Evolutionary conservation across 306 rosid species (phyloP).

Genomic region (Macrotyloma uniflorum): DNA sequence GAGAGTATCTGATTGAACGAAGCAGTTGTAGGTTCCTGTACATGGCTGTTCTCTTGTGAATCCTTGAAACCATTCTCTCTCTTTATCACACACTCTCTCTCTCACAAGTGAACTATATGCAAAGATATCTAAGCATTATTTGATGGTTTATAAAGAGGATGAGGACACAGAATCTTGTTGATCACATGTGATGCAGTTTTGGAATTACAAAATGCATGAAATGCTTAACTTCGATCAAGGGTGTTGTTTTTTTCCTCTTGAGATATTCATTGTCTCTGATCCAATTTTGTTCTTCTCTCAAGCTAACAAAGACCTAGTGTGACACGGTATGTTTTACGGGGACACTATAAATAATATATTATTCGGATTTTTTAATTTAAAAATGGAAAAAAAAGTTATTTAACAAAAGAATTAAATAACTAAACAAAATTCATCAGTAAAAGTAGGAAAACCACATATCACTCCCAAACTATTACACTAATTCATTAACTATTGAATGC

Average conservation of each 20-base stretch:
- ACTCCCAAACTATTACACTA: no score
- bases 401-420: not conserved
- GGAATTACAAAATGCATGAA: constrained; percentile 41
- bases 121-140: constrained; percentile 31
- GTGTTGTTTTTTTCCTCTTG: constrained; percentile 33
- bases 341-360: not conserved
- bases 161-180: constrained; percentile 50
- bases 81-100: not conserved
- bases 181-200: constrained; percentile 56
- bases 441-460: not conserved
- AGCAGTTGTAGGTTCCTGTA: constrained; percentile 59
- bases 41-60: constrained; percentile 53
- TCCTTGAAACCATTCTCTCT: constrained; percentile 59
- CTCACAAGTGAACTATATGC: constrained; percentile 34
- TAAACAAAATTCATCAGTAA: not conserved
- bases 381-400: not conserved
- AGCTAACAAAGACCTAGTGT: constrained; percentile 29
- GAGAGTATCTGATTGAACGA: constrained; percentile 57
- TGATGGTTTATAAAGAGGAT: constrained; percentile 45
- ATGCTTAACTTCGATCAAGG: constrained; percentile 41
- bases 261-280: constrained; percentile 30
- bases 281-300: constrained; percentile 27
- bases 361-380: not conserved
- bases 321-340: constrained; percentile 14
- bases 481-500: not conserved